These are phyloP conservation scores for Paralagenidium karlingii DNA, from an alignment of 352 stramenopile species.

Conservation along the genomic window DNA sequence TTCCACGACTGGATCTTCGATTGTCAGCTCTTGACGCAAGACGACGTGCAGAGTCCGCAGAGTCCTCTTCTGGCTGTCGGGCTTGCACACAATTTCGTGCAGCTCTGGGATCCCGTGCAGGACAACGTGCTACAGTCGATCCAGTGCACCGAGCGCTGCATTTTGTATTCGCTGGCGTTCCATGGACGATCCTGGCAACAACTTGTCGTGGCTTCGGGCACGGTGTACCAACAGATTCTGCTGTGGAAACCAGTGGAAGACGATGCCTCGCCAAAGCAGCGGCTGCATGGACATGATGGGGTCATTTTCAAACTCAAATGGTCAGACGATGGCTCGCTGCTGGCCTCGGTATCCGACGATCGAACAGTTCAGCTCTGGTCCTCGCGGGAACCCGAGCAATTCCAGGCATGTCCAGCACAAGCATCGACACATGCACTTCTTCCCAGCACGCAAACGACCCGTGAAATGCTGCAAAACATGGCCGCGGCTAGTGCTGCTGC, in stretches of 20 bases:
- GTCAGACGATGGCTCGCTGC: conserved; percentile 42
- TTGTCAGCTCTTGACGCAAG: conserved; percentile 40
- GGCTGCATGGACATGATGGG: conserved; percentile 67
- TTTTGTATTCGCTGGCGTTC: conserved; percentile 73
- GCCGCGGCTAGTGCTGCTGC: no score
- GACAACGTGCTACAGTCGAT: conserved; percentile 34
- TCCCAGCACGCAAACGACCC: no score
- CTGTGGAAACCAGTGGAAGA: conserved; percentile 39
- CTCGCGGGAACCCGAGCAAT: not conserved
- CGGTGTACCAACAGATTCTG: conserved; percentile 80
- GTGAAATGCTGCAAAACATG: not conserved
- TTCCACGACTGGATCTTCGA: conserved; percentile 82
- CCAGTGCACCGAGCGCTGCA: conserved; percentile 67
- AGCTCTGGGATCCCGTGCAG: conserved; percentile 45
- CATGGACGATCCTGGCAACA: conserved; percentile 41
- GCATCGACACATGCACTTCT: no score
- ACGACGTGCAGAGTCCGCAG: conserved; percentile 1
- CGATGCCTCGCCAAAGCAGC: conserved; percentile 23
- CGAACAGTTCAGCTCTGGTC: conserved; percentile 77
- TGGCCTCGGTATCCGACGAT: conserved; percentile 80
- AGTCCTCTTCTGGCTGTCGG: conserved; percentile 43
- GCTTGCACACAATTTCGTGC: conserved; percentile 73
- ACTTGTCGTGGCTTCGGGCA: conserved; percentile 67
- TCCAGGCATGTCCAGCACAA: not conserved
- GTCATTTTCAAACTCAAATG: conserved; percentile 79